Conservation (phyloP, 441 rosid species). For the Melianthus villosus region DNA sequence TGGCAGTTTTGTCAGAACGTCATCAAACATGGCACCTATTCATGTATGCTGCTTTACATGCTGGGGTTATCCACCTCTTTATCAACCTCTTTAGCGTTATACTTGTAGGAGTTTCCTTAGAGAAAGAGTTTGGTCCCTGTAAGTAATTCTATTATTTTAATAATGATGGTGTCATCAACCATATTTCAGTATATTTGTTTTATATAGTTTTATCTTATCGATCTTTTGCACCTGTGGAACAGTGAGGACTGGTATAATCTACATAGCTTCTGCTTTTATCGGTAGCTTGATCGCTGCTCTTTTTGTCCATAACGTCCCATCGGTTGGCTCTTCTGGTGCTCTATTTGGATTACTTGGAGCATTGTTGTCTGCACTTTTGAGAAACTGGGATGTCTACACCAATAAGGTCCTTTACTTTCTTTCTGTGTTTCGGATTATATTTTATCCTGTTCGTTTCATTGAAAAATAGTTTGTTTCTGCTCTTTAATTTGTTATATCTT, state of each 20-base stretch:
- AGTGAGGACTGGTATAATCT: constrained; percentile 62
- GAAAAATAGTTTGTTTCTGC: too few relatives aligned
- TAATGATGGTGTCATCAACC: not conserved
- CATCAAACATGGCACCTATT: constrained; percentile 78
- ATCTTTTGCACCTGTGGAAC: too few relatives aligned
- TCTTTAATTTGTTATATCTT: constrained; percentile 2
- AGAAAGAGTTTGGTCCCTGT: constrained; percentile 84
- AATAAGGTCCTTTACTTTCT: constrained; percentile 35
- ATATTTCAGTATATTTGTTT: constrained; percentile 6
- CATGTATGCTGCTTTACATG: constrained; percentile 73
- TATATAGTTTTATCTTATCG: constrained; percentile 6
- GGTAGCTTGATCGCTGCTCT: constrained; percentile 79
- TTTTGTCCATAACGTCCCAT: constrained; percentile 52
- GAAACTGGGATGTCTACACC: constrained; percentile 78
- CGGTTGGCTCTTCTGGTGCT: constrained; percentile 91
- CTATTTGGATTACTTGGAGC: constrained; percentile 85
- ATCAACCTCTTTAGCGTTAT: constrained; percentile 58
- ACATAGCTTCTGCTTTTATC: constrained; percentile 62
- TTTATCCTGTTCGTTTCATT: too few relatives aligned
- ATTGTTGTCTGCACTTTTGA: constrained; percentile 76
- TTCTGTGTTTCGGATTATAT: not conserved
- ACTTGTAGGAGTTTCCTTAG: constrained; percentile 65
- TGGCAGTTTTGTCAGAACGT: constrained; percentile 14
- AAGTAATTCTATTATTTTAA: constrained; percentile 10
- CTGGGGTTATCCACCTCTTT: constrained; percentile 65